Percentiles rank a stretch among this genome's conserved stretches.
Conservation (phyloP, 805 yeast genomes). For the Lipomyces sp. region DNA sequence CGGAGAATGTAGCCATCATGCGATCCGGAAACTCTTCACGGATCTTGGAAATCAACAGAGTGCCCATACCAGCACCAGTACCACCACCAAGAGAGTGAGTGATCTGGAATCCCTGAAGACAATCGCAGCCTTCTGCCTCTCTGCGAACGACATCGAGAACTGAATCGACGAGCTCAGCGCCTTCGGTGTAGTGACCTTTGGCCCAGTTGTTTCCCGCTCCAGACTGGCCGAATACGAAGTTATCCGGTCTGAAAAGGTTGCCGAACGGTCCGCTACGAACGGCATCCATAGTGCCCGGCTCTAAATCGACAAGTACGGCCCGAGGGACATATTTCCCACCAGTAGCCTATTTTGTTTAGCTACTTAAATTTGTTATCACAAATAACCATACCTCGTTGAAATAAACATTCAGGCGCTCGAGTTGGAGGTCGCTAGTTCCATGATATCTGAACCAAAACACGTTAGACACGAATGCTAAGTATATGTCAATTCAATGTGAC, state of each 20-base stretch:
- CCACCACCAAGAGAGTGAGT: constrained; percentile 88
- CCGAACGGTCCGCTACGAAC: constrained; percentile 81
- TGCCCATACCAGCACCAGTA: constrained; percentile 98
- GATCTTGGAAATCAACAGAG: constrained; percentile 79
- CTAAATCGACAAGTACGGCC: constrained; percentile 90
- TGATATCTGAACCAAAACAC: constrained; percentile 37
- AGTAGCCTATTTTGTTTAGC: constrained; percentile 54
- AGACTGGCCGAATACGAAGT: constrained; percentile 85
- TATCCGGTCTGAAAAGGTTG: constrained; percentile 88
- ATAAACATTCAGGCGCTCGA: constrained; percentile 73
- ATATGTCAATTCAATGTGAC: constrained; percentile 13
- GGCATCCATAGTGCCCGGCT: constrained; percentile 90
- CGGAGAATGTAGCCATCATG: constrained; percentile 97
- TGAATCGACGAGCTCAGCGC: constrained; percentile 91
- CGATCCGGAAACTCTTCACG: constrained; percentile 94
- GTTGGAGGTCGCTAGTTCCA: constrained; percentile 41
- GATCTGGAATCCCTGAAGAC: constrained; percentile 94
- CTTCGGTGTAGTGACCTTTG: constrained; percentile 95
- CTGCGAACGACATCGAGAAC: constrained; percentile 90
- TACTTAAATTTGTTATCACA: neutral
- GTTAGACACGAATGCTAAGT: constrained; percentile 7
- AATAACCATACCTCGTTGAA: constrained; percentile 61
- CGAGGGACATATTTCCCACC: constrained; percentile 92
- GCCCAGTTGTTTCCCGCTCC: constrained; percentile 99
- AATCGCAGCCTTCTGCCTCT: constrained; percentile 93